Evolutionary conservation across 306 rosid genomes (phyloP), one percentile per base, ranked within the genome.

Genomic region (Ceratonia siliqua): DNA sequence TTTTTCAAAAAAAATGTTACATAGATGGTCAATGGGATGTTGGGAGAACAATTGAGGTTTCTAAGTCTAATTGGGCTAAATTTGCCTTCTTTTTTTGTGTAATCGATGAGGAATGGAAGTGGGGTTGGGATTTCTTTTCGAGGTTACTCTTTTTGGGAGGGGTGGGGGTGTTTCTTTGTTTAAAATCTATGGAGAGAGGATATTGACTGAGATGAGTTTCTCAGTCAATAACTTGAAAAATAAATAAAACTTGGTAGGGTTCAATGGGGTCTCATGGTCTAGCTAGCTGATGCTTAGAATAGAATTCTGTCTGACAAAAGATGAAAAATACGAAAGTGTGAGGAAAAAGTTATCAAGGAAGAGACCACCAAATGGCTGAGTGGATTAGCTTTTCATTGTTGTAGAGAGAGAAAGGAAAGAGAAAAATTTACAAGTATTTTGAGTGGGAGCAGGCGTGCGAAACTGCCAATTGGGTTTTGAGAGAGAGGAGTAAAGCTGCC

Each of bases 371-470:
- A 70, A 85, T 77, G 86, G 82, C 52, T 79, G 52, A 79, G 87
- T 84, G 91, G 91, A 77, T 83, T 82, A 85, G 87, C 88, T 88
- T 91, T 94, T 82, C 86, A 73, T 72, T 82, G 43, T 80, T 72
- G 54, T 35, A 70, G 78, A 27, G 39, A 74, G 72, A 78, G 70
- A 70, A 52, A 53, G 35, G 76, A 63, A 73, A 70, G 68, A 58
- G 78, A 76, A 65, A 50, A 3, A 46, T 72, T 64, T 27, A 48
- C 27, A 20, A 57, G 71, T 52, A 62, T 74, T 69, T 20, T 84
- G 81, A 88, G 97, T 91, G 93, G 97, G 92, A 85, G 91, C 87
- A 88, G 92, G 96, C 91, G 94, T 91, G 97, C 87, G 85, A 76
- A 76, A 65, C 68, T 87, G 91, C 85, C 89, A 80, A 82, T 69